Conservation (phyloP, 257 asterid genomes). For the Paraleonurus japonicus region DNA sequence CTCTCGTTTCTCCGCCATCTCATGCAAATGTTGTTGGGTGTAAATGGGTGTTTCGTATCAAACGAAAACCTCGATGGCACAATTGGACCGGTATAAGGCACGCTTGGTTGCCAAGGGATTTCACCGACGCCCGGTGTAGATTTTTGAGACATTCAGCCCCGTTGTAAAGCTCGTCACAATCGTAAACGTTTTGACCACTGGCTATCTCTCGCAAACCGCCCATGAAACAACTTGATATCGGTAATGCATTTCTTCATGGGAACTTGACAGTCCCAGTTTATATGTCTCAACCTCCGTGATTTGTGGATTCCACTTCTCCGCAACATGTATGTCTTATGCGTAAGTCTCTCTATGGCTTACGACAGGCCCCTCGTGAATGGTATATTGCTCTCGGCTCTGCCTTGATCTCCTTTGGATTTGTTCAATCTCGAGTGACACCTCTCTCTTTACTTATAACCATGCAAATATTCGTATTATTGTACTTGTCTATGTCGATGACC, state of each 20-base stretch:
- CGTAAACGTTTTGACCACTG: neutral
- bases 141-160: neutral
- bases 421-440: neutral
- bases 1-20: neutral
- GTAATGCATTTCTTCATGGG: neutral
- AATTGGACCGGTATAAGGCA: no score
- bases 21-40: neutral
- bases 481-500: neutral
- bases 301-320: neutral
- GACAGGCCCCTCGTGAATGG: neutral
- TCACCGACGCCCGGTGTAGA: neutral
- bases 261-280: neutral
- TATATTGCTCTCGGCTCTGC: neutral
- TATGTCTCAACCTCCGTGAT: neutral
- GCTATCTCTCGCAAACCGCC: neutral
- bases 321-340: neutral
- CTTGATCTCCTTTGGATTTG: neutral
- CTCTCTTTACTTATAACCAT: neutral
- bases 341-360: neutral
- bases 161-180: neutral
- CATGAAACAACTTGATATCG: neutral
- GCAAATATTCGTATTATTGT: neutral
- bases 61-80: neutral
- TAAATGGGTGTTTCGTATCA: neutral
- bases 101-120: no score